Evolutionary conservation across 2,329 filamentous ascomycete species (phyloP), one percentile per base, ranked within the genome.

Genomic region (Aspergillus chevalieri): DNA sequence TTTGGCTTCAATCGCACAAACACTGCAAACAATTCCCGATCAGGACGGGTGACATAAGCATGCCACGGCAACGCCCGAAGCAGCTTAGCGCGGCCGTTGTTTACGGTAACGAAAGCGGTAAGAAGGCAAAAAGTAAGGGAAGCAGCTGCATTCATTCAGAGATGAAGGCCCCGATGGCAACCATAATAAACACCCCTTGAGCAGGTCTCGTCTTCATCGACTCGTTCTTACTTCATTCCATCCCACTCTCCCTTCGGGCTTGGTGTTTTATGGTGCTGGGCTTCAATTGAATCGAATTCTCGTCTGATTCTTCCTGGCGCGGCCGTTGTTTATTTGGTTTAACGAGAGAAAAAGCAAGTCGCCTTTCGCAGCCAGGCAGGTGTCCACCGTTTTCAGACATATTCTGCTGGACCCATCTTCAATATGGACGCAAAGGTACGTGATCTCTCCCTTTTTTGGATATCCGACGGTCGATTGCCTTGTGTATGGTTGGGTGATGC

Each of bases 341-440:
- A 34, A n/a, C 17, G 10, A 33, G 24, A n/a, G 10, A 19, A 22
- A 44, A 30, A 46, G 45, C 21, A 17, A 41, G 9, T 41, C 38
- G 12, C 8, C 38, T 38, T 41, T 19, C 12, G 38, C 38, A 30
- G 26, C 26, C 9, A 30, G 10, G 4, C 26, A 30, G 10, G 26
- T 30, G 26, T 12, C 26, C 12, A 30, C 26, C 26, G 5, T 30
- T 30, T 28, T 30, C 10, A 30, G 10, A 30, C 26, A 30, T 30
- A 30, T 2, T 30, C 26, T 30, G 26, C 26, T 30, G 26, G 9
- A 30, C 9, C 4, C 15, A 39, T 44, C 42, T 44, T 43, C 52
- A 68, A 52, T 21, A 76, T 76, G 74, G 73, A 76, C 62, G 72
- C 71, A 54, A 75, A 75, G 67, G 74, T 76, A 67, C 54, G 68